Conservation (phyloP, 371 early-diverging fungal genomes). For the Capniomyces stellatus region DNA sequence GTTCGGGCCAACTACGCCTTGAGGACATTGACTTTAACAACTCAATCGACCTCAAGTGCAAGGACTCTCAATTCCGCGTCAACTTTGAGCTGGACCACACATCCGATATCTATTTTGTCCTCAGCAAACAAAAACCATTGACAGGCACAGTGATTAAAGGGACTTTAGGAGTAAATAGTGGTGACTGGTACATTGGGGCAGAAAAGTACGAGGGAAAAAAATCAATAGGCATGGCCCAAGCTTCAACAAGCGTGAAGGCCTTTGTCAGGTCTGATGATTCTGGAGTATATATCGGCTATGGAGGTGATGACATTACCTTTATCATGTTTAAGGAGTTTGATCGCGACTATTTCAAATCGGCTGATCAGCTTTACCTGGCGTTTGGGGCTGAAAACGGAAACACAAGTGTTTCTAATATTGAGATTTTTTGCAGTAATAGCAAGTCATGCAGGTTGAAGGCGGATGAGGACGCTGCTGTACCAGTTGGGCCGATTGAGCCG, state of each 20-base stretch:
- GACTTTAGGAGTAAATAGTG: neutral
- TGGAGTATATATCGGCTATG: neutral
- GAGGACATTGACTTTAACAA: neutral
- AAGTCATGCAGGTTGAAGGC: no score
- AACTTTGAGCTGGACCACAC: neutral
- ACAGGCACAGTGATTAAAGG: neutral
- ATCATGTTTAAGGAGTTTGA: neutral
- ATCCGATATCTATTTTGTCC: neutral
- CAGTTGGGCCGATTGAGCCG: no score
- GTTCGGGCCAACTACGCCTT: neutral
- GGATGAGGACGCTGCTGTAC: no score
- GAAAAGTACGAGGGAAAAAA: neutral
- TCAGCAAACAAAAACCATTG: neutral
- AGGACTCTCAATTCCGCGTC: neutral
- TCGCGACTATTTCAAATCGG: neutral
- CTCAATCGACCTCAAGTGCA: neutral
- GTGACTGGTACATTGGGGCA: neutral
- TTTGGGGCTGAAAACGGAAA: neutral
- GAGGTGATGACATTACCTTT: neutral
- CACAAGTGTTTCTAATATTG: neutral
- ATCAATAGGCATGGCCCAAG: neutral
- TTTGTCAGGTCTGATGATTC: neutral
- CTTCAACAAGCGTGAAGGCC: neutral
- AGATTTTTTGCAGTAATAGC: no score
- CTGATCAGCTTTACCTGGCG: neutral